Percentiles rank a stretch among this genome's conserved stretches.
Conservation (phyloP, 148 eudicot species). For the Rheum nobile region DNA sequence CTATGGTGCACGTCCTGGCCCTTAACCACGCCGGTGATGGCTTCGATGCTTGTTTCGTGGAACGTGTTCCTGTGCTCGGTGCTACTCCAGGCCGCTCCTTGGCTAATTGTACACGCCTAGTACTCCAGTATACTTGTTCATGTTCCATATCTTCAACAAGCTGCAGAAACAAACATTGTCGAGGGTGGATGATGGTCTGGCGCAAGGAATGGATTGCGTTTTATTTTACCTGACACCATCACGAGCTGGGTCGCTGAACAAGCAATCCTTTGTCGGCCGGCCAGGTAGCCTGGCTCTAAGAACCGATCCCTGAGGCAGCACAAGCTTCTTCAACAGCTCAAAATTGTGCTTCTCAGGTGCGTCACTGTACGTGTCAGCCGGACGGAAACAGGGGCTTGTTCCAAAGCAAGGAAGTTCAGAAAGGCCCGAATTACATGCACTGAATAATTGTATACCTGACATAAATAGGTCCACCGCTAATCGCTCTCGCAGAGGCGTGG, state of each 20-base stretch:
- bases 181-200: too few species aligned
- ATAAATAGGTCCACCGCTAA: conserved; percentile 81
- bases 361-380: conserved; percentile 59
- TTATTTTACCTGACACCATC: too few species aligned
- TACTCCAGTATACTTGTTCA: conserved; percentile 91
- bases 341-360: conserved; percentile 85
- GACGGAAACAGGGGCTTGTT: too few species aligned
- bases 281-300: conserved; percentile 74
- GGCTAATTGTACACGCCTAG: conserved; percentile 96
- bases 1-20: conserved; percentile 65
- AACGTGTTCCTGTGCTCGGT: conserved; percentile 55
- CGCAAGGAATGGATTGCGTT: too few species aligned
- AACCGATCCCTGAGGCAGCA: conserved; percentile 75
- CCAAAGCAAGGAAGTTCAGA: too few species aligned
- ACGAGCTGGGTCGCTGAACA: conserved; percentile 73
- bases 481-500: conserved; percentile 78
- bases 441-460: conserved; percentile 50
- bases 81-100: conserved; percentile 95
- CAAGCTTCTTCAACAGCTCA: conserved; percentile 69
- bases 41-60: conserved; percentile 43
- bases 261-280: conserved; percentile 75
- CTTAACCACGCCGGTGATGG: conserved; percentile 46
- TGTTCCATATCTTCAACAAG: conserved; percentile 95
- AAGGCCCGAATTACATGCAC: too few species aligned
- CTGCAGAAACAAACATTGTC: too few species aligned